phyloP scores from a whole-genome alignment of 73 alveolate genomes.

The Effrenium voratum region DNA sequence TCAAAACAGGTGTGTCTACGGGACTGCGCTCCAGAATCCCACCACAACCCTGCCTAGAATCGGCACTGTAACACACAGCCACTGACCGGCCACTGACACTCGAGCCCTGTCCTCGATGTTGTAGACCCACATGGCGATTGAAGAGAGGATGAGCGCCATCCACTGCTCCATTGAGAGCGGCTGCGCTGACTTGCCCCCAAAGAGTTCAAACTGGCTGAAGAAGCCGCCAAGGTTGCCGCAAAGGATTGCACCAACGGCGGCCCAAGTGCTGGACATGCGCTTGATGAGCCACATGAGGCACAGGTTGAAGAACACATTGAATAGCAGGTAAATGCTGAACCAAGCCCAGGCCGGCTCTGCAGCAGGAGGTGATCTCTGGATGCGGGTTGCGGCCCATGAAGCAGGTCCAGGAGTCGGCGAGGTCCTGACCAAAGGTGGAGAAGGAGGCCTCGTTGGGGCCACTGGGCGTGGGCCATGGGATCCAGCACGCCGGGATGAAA shows the following conservation, averaged over 20 bases:
- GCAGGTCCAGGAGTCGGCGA: slow-evolving; percentile 16
- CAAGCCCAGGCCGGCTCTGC: slow-evolving; percentile 8
- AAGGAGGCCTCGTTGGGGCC: slow-evolving; percentile 22
- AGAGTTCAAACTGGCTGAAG: too few relatives aligned
- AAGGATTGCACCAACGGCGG: slow-evolving; percentile 3
- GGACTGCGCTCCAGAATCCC: not conserved
- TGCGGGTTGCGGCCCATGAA: not conserved
- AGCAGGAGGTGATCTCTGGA: not conserved
- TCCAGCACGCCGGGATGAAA: too few relatives aligned
- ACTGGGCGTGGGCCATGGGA: slow-evolving; percentile 26
- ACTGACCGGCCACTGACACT: too few relatives aligned
- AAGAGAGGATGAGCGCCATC: slow-evolving; percentile 14
- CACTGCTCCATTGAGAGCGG: slow-evolving; percentile 23
- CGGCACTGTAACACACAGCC: not conserved
- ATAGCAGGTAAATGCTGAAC: slow-evolving; percentile 21
- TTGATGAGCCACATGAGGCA: slow-evolving; percentile 24
- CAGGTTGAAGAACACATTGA: slow-evolving; percentile 9
- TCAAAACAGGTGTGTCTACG: not conserved
- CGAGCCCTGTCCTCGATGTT: slow-evolving; percentile 10
- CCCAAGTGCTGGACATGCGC: slow-evolving; percentile 26
- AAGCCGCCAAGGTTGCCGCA: not conserved
- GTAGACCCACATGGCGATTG: too few relatives aligned
- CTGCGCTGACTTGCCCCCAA: slow-evolving; percentile 2
- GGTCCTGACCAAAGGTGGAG: slow-evolving; percentile 24
- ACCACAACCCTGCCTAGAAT: too few relatives aligned